Base-by-base conservation (phyloP, 306 rosid genomes). In the Delonix regia region DNA sequence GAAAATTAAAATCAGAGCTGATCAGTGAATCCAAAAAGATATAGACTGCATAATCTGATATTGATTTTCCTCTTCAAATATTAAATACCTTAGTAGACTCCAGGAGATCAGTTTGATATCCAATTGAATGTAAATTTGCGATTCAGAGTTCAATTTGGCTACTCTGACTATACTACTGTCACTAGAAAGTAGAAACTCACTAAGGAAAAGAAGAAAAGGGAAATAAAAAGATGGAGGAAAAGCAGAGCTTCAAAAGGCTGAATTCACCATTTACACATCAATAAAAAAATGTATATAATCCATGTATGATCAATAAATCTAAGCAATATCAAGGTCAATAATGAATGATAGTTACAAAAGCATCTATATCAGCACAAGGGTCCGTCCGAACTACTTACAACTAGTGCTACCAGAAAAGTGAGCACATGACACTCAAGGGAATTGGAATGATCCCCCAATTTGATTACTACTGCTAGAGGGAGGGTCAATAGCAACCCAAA, bases 401-500 rank as follows among this genome's bases (percentile, higher is more conserved):
- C 33, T 22, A 77, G 76, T 86, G 80, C 85, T 74, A 53, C 41
- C 52, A 62, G 36, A 53, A 55, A 78, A 61, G 51, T 55, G 45
- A 69, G 60, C 87, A 79, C 78, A 44, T 21, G 19, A 47, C n/a
- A 72, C 41, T 89, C 83, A 89, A 47, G 88, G 88, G 83, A 92
- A 87, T 81, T 87, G 91, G 65, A 92, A 92, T 0, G 93, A 85
- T 0, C 97, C 94, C 51, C 97, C 93, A 80, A 92, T 92, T 60
- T 86, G 81, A 33, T 11, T 34, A 55, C 25, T 87, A 71, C 30
- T 88, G 8, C 85, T 80, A 16, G 91, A 88, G 0, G 95, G 97
- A 34, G 94, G 95, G 28, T 78, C 51, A 27, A 92, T 88, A 68
- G 97, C 94, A 73, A 92, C 97, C 94, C 95, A 92, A 4, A 92